A percentile compares a stretch with the other conserved stretches of the same genome.
These are phyloP conservation scores for Brettanomyces naardenensis DNA, from an alignment of 805 yeast genomes.

Conservation along the genomic window DNA sequence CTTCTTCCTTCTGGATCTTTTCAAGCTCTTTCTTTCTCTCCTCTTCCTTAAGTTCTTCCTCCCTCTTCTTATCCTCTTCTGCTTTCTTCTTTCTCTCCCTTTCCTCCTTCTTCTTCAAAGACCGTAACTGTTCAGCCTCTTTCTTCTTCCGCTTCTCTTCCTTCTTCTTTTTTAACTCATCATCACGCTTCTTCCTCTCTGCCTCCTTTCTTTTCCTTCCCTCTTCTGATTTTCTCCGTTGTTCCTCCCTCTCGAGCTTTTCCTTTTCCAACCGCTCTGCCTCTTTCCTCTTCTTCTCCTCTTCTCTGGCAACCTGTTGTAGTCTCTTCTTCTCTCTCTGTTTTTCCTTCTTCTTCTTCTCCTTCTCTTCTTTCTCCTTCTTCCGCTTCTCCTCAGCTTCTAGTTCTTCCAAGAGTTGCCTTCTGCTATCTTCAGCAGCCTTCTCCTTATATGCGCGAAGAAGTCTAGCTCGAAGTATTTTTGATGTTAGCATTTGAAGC, in stretches of 20 bases:
- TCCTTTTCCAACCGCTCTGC: constrained; percentile 6
- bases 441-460: constrained; percentile 72
- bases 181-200: constrained; percentile 29
- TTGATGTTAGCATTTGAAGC: constrained; percentile 72
- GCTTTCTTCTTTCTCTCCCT: constrained; percentile 17
- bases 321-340: constrained; percentile 61
- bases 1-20: constrained; percentile 36
- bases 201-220: constrained; percentile 37
- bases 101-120: background rate
- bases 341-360: constrained; percentile 57
- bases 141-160: constrained; percentile 6
- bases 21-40: constrained; percentile 32
- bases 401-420: constrained; percentile 54
- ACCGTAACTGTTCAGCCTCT: constrained; percentile 3
- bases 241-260: constrained; percentile 26
- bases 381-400: constrained; percentile 62
- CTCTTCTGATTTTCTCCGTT: constrained; percentile 38
- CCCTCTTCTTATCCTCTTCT: constrained; percentile 37
- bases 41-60: constrained; percentile 37
- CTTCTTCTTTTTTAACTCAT: constrained; percentile 8
- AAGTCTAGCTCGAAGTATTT: constrained; percentile 66
- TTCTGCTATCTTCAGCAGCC: constrained; percentile 67
- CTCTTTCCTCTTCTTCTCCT: constrained; percentile 41
- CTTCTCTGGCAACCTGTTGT: constrained; percentile 56
- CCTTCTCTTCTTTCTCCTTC: constrained; percentile 59